Evolutionary conservation across 202 grass and related monocot genomes (phyloP), one percentile per base, ranked within the genome.

Genomic region (Carex sylvatica): DNA sequence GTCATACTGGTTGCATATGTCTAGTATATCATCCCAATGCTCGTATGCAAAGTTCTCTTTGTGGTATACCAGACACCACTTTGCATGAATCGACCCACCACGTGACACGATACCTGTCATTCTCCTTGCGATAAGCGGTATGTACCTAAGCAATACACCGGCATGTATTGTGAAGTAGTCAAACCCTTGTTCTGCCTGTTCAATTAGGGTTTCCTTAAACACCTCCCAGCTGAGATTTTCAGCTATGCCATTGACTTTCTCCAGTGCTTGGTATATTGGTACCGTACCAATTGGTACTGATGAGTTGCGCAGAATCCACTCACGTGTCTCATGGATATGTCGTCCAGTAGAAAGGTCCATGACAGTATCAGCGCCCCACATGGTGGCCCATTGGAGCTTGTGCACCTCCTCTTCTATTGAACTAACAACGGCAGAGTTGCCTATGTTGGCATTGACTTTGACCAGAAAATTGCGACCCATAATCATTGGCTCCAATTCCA

Each of bases 11-110:
- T 95, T 95, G 87, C 96, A 98, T 70, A 98, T 98, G 74, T 95
- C 92, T 78, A 98, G 89, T 88, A 98, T 98, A 40, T 95, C 96
- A 90, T 95, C 96, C 96, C 96, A 98, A 44, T 98, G 92, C 61
- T 95, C 96, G 75, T 98, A 98, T 78, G 96, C 96, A 93, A 98
- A 98, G 79, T 98, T 98, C 84, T 98, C 96, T 81, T 93, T 93
- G 83, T 98, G 96, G 88, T 95, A 95, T 11, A 89, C 88, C 75
- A 98, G 82, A 81, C 96, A 98, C 96, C 96, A 98, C 86, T 98
- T 98, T 83, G 96, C 96, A 88, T 98, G 96, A 67, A 98, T 98
- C 9, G 96, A 98, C 70, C 95, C 95, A 49, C 96, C 96, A 83
- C 96, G 91, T 22, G 96, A 98, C 87, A 98, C 96, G 49, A 98